Evolutionary conservation across 441 rosid species (phyloP), one percentile per base, ranked within the genome.

Genomic region (Capsella rubella): DNA sequence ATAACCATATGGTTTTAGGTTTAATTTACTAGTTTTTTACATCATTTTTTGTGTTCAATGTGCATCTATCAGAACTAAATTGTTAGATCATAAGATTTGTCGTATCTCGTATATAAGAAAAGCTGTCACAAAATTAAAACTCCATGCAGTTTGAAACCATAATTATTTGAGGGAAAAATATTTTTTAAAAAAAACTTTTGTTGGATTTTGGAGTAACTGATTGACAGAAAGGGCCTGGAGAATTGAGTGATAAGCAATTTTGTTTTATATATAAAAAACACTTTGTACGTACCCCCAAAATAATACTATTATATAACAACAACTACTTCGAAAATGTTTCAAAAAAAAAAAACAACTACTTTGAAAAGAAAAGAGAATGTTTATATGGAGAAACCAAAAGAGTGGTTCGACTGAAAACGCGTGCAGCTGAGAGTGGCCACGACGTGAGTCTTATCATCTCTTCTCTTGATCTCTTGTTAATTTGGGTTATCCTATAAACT

Each of bases 221-320:
- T 73, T 39, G 47, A 50, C 54, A 74, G 37, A 66, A 66, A 40
- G 12, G 28, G 67, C 46, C 72, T 39, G 52, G 72, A 65, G 59
- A 65, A 65, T 16, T 28, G 51, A 73, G 34, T 64, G 50, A 37
- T 35, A 35, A 64, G 35, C 60, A 64, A 40, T 29, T 28, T 25
- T 40, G 11, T 32, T 32, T 10, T 11, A 47, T 29, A 52, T 27
- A 18, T 16, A 16, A 16, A 16, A 16, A 16, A 53, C 16, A 55
- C 25, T 39, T 27, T 16, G 18, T 16, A 16, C 18, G 49, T 39
- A 18, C 8, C 29, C 31, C 39, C 12, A 37, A 37, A 5, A 57
- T 13, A 28, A 29, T 21, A 52, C 4, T 53, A 31, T 4, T 31
- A 31, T 32, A 49, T 6, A 53, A 16, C 18, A 16, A 16, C n/a